A percentile compares a stretch with the other conserved stretches of the same genome.
Conservation (phyloP, 208 protist species). For the Lotmaria passim region DNA sequence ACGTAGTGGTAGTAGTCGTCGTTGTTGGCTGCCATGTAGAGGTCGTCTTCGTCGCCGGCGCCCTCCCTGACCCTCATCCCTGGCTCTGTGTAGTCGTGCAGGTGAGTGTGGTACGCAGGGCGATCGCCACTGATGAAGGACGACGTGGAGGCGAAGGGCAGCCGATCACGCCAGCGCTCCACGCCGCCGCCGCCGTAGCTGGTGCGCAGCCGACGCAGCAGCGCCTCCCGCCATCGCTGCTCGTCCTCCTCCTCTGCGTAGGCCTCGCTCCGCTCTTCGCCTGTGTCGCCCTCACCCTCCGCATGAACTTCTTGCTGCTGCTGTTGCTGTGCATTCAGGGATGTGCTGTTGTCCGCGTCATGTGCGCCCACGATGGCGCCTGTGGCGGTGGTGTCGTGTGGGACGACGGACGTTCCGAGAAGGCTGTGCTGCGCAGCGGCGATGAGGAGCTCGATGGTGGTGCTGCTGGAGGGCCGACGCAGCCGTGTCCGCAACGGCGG, state of each 20-base stretch:
- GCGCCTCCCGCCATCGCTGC: conserved; percentile 12
- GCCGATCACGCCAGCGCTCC: conserved; percentile 8
- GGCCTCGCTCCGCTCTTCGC: background rate
- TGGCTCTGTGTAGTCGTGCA: background rate
- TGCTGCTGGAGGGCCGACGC: background rate
- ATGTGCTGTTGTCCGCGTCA: background rate
- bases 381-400: background rate
- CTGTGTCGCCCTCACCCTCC: background rate
- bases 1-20: background rate
- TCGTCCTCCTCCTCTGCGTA: background rate
- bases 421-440: conserved; percentile 8
- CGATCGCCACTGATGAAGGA: background rate
- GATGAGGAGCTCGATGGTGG: conserved; percentile 11
- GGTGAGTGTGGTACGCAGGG: background rate
- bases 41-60: background rate
- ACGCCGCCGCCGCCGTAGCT: background rate
- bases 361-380: background rate
- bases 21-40: background rate
- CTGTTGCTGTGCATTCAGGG: background rate
- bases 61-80: background rate
- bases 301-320: background rate
- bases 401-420: background rate
- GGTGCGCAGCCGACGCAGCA: conserved; percentile 12
- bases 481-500: background rate
- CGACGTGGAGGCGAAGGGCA: background rate